These are phyloP conservation scores for Aspergillus costaricaensis DNA, from an alignment of 2,329 filamentous ascomycete species.

Conservation along the genomic window DNA sequence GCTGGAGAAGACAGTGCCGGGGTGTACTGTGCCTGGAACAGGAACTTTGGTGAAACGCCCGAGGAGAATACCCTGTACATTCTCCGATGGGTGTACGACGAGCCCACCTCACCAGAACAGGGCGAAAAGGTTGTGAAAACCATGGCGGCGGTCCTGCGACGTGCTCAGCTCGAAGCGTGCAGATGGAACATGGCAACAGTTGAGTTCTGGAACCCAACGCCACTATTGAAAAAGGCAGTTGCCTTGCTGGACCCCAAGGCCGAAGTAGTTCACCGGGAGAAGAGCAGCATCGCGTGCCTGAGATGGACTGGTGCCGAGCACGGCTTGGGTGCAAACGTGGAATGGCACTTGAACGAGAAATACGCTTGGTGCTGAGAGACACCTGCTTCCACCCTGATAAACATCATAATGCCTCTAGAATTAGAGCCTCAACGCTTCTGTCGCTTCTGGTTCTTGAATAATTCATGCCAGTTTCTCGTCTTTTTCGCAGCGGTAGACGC, in stretches of 20 bases:
- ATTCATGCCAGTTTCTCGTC: slow-evolving; percentile 47
- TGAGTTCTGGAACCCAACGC: slow-evolving; percentile 80
- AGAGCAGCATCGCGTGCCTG: slow-evolving; percentile 49
- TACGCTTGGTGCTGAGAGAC: slow-evolving; percentile 51
- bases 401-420: not conserved
- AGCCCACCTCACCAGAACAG: slow-evolving; percentile 41
- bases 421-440: slow-evolving; percentile 31
- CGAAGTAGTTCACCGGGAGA: slow-evolving; percentile 47
- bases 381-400: not conserved
- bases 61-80: slow-evolving; percentile 46
- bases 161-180: slow-evolving; percentile 70
- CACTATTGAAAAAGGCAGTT: slow-evolving; percentile 50
- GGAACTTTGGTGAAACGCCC: slow-evolving; percentile 40
- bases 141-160: slow-evolving; percentile 64
- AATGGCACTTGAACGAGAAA: slow-evolving; percentile 53
- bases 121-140: slow-evolving; percentile 54
- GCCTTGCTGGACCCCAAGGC: slow-evolving; percentile 39
- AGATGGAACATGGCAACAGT: slow-evolving; percentile 71
- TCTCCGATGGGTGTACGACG: slow-evolving; percentile 45
- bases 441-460: slow-evolving; percentile 41
- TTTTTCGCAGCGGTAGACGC: slow-evolving; percentile 34
- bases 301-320: slow-evolving; percentile 48
- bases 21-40: slow-evolving; percentile 46
- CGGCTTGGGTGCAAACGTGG: slow-evolving; percentile 41
- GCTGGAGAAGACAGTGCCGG: slow-evolving; percentile 58